phyloP scores from a whole-genome alignment of 1,139 yeast genomes.

The Diutina scorzettiae region DNA sequence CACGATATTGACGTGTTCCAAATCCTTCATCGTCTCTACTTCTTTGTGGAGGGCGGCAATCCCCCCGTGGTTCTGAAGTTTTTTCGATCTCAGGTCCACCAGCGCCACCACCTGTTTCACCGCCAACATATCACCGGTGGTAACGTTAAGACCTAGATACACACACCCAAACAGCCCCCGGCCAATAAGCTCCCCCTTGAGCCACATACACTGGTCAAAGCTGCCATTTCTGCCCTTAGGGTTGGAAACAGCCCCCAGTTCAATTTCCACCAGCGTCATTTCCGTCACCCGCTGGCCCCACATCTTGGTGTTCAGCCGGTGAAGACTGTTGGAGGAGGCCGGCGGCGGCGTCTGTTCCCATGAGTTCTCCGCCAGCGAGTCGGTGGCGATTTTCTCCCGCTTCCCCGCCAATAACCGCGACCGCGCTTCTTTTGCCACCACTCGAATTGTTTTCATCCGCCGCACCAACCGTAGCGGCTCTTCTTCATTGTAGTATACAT shows the following conservation, averaged over 20 bases:
- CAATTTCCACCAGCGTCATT: constrained; percentile 65
- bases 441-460: constrained; percentile 78
- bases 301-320: constrained; percentile 68
- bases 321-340: not conserved
- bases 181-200: constrained; percentile 93
- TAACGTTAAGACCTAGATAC: constrained; percentile 81
- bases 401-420: not conserved
- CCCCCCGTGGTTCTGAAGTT: constrained; percentile 31
- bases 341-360: not conserved
- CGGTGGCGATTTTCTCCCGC: constrained; percentile 1
- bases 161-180: constrained; percentile 98
- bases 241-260: constrained; percentile 42
- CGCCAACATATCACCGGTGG: constrained; percentile 98
- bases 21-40: constrained; percentile 86
- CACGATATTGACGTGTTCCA: constrained; percentile 89
- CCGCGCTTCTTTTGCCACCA: constrained; percentile 84
- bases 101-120: constrained; percentile 78
- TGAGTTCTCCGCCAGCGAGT: not conserved
- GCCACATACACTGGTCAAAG: constrained; percentile 88
- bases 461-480: constrained; percentile 17
- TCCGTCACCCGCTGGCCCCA: constrained; percentile 96
- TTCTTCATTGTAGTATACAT: constrained; percentile 24
- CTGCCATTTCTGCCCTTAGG: constrained; percentile 52
- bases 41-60: constrained; percentile 82
- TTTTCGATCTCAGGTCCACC: not conserved